These are phyloP conservation scores for Jatropha podagrica DNA, from an alignment of 441 rosid genomes.

Conservation along the genomic window DNA sequence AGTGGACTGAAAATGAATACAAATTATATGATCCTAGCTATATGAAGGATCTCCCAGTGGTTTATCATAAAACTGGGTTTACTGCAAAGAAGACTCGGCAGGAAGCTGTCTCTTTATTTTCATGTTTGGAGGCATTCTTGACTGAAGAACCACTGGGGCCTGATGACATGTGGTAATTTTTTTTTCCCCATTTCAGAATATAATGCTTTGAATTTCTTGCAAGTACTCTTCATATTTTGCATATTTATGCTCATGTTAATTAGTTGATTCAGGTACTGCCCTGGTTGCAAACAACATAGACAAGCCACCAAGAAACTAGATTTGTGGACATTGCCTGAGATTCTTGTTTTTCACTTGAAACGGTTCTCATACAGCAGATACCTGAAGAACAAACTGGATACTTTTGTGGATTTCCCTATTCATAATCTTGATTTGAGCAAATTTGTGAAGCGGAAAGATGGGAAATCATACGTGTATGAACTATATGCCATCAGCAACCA, in stretches of 20 bases:
- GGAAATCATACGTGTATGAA: slow-evolving; percentile 40
- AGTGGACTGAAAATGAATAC: slow-evolving; percentile 67
- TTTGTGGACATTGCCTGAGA: slow-evolving; percentile 72
- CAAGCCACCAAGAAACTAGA: slow-evolving; percentile 78
- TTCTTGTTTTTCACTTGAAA: slow-evolving; percentile 71
- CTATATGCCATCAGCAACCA: slow-evolving; percentile 74
- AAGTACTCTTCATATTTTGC: background rate
- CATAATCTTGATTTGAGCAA: slow-evolving; percentile 59
- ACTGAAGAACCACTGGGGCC: slow-evolving; percentile 83
- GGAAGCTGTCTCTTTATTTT: slow-evolving; percentile 65
- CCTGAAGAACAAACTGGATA: slow-evolving; percentile 69
- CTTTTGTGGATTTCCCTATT: slow-evolving; percentile 74
- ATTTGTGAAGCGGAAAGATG: slow-evolving; percentile 43
- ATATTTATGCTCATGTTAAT: background rate
- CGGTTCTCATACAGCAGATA: slow-evolving; percentile 71
- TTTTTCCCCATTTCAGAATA: background rate
- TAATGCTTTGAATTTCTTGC: background rate
- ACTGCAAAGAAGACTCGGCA: slow-evolving; percentile 51
- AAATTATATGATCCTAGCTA: slow-evolving; percentile 67
- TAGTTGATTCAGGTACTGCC: slow-evolving; percentile 53
- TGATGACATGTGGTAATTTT: slow-evolving; percentile 72
- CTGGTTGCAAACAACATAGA: slow-evolving; percentile 64
- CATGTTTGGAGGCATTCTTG: slow-evolving; percentile 77
- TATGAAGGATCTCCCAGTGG: slow-evolving; percentile 75
- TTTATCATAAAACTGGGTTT: slow-evolving; percentile 47